Conservation (phyloP, 192 early-diverging fungal species). For the Backusella mclennaniae region DNA sequence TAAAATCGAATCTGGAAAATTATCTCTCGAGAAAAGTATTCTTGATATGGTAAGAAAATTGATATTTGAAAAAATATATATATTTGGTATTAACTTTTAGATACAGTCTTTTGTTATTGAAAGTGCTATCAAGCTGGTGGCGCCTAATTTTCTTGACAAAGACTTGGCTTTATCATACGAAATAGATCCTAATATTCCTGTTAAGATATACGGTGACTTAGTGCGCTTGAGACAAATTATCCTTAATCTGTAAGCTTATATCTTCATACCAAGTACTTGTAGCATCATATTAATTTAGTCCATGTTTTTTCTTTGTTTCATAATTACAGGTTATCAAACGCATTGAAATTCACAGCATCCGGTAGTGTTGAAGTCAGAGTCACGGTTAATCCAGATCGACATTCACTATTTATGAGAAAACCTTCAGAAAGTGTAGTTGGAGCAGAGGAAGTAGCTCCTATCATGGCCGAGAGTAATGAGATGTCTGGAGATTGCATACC, state of each 20-base stretch:
- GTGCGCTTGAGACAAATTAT: conserved; percentile 53
- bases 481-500: neutral
- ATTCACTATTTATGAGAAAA: neutral
- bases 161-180: conserved; percentile 39
- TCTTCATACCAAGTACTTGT: neutral
- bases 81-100: neutral
- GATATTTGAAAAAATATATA: neutral
- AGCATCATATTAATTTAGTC: neutral
- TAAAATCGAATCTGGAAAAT: conserved; percentile 77
- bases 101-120: conserved; percentile 46
- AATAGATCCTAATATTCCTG: conserved; percentile 27
- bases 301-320: neutral
- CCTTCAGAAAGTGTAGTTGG: neutral
- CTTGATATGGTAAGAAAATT: conserved; percentile 14
- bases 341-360: conserved; percentile 52
- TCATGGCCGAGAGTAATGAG: neutral
- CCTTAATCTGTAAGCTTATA: conserved; percentile 41
- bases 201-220: conserved; percentile 46
- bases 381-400: neutral
- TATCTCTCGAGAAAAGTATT: conserved; percentile 44
- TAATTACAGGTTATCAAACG: conserved; percentile 41
- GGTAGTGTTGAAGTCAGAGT: conserved; percentile 38
- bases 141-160: conserved; percentile 61
- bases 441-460: neutral
- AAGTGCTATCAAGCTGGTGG: conserved; percentile 61